Percentiles rank a stretch among this genome's conserved stretches.
Conservation (phyloP, 495 filamentous ascomycete genomes). For the Trichoderma asperelloides region DNA sequence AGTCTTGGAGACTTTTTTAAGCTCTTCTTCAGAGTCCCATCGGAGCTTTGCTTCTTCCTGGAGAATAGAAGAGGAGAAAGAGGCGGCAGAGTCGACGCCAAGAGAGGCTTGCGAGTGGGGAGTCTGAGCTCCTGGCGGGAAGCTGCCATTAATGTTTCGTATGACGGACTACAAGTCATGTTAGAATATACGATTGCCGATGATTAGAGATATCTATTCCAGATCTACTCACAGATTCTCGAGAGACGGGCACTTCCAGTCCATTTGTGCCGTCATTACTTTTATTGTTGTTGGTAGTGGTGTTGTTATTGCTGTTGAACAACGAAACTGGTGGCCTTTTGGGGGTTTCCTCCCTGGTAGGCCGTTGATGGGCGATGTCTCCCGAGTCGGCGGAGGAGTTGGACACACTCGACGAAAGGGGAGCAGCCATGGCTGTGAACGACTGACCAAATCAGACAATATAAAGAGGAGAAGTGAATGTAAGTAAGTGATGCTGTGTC, state of each 20-base stretch:
- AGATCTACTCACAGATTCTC: neutral
- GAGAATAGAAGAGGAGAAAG: conserved; percentile 6
- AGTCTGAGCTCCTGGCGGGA: neutral
- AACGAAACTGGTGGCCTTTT: neutral
- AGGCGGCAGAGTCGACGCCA: neutral
- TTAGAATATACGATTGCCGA: neutral
- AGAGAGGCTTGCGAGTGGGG: neutral
- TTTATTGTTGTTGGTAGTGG: too few relatives aligned
- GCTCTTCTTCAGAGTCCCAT: conserved; percentile 11
- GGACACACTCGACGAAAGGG: neutral
- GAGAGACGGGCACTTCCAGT: neutral
- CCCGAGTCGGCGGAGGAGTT: neutral
- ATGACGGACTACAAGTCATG: neutral
- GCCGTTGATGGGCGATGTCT: neutral
- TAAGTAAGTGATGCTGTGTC: too few relatives aligned
- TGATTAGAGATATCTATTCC: neutral
- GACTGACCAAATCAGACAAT: too few relatives aligned
- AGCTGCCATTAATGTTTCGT: neutral
- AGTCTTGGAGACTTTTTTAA: conserved; percentile 10
- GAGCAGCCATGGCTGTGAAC: neutral
- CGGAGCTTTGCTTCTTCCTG: conserved; percentile 9
- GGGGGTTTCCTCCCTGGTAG: neutral
- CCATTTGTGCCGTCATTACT: too few relatives aligned
- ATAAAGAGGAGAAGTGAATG: too few relatives aligned
- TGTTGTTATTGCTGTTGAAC: neutral